Percentiles rank a stretch among this genome's conserved stretches.
Evolutionary conservation across 2,329 filamentous ascomycete genomes (phyloP).

Genomic region (Albophoma yamanashiensis): DNA sequence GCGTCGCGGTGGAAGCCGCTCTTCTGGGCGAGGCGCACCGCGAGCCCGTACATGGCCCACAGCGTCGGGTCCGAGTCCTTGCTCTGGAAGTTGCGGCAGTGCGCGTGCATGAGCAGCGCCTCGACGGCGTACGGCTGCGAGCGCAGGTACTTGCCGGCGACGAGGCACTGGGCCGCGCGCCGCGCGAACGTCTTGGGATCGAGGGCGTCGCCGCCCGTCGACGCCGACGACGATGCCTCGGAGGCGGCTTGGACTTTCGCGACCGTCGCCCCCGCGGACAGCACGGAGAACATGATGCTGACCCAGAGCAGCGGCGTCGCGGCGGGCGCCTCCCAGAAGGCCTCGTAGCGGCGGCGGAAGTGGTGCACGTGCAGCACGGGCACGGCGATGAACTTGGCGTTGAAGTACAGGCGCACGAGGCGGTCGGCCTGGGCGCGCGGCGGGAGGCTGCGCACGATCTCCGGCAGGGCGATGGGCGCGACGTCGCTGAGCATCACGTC

Average conservation of each 20-base stretch:
- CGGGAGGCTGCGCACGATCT: constrained; percentile 23
- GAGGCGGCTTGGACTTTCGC: constrained; percentile 17
- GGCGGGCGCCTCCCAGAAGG: constrained; percentile 32
- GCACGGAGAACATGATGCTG: constrained; percentile 37
- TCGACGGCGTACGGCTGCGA: constrained; percentile 35
- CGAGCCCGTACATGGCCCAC: constrained; percentile 36
- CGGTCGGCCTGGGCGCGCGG: constrained; percentile 23
- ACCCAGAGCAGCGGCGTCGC: constrained; percentile 35
- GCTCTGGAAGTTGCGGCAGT: constrained; percentile 29
- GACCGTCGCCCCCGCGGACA: constrained; percentile 29
- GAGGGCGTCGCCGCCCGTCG: background rate
- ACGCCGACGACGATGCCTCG: background rate
- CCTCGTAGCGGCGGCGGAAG: constrained; percentile 37
- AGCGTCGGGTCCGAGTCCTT: constrained; percentile 30
- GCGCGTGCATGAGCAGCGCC: constrained; percentile 34
- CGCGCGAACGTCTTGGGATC: constrained; percentile 20
- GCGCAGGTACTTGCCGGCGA: constrained; percentile 36
- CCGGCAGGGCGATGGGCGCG: constrained; percentile 14
- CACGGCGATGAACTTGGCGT: constrained; percentile 23
- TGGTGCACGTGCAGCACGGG: constrained; percentile 29
- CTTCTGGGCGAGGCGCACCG: constrained; percentile 37
- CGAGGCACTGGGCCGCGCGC: constrained; percentile 33
- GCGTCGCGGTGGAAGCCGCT: constrained; percentile 42
- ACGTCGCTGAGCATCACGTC: constrained; percentile 23
- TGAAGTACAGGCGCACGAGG: constrained; percentile 27